phyloP scores from a whole-genome alignment of 495 filamentous ascomycete genomes.

The Lepraria neglecta region DNA sequence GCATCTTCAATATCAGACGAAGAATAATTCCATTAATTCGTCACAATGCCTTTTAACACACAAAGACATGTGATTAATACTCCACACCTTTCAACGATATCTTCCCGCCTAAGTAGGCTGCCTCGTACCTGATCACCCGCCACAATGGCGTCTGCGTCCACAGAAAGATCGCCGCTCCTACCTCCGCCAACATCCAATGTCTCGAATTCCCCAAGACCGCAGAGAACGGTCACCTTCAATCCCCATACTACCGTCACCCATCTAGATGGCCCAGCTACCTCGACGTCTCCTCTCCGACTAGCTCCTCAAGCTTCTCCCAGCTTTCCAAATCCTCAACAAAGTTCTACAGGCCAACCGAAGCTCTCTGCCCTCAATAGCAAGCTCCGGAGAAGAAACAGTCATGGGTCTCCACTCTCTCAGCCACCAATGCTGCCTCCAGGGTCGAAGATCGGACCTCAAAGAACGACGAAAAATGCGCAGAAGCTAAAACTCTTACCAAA shows the following conservation, averaged over 20 bases:
- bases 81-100: too few relatives aligned
- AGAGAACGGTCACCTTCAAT: slow-evolving; percentile 66
- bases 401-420: slow-evolving; percentile 54
- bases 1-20: too few relatives aligned
- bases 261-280: slow-evolving; percentile 42
- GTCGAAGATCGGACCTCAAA: slow-evolving; percentile 86
- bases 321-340: slow-evolving; percentile 33
- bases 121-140: too few relatives aligned
- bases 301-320: slow-evolving; percentile 39
- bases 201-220: slow-evolving; percentile 38
- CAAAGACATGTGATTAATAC: too few relatives aligned
- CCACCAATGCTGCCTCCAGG: slow-evolving; percentile 39
- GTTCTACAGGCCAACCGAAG: slow-evolving; percentile 53
- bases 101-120: too few relatives aligned
- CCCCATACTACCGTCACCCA: slow-evolving; percentile 56
- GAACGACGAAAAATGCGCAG: slow-evolving; percentile 90
- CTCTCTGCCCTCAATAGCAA: slow-evolving; percentile 81
- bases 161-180: slow-evolving; percentile 45
- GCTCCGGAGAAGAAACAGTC: slow-evolving; percentile 77
- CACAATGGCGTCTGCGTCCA: slow-evolving; percentile 30
- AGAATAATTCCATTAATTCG: too few relatives aligned
- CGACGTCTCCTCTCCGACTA: slow-evolving; percentile 41
- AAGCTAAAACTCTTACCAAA: slow-evolving; percentile 93
- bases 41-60: too few relatives aligned
- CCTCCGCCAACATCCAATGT: slow-evolving; percentile 30